Conservation (phyloP, 805 yeast genomes). For the Lipomyces yamadae region DNA sequence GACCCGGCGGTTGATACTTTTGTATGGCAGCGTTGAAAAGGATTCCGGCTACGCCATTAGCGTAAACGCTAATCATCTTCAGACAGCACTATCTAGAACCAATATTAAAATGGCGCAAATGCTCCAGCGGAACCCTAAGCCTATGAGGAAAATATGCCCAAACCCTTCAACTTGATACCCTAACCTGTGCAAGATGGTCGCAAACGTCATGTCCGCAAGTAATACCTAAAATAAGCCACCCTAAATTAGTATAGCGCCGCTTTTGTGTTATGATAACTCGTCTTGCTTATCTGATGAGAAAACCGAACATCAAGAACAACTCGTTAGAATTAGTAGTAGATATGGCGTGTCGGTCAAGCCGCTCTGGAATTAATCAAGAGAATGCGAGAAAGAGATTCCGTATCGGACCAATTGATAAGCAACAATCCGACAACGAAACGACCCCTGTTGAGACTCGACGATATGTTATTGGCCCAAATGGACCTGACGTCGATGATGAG, state of each 20-base stretch:
- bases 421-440: neutral
- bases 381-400: neutral
- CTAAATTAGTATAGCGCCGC: neutral
- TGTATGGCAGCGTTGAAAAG: too few species aligned
- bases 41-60: too few species aligned
- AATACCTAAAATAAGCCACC: too few species aligned
- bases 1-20: too few species aligned
- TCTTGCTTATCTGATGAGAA: neutral
- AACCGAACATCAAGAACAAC: neutral
- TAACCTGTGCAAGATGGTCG: too few species aligned
- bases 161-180: too few species aligned
- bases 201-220: too few species aligned
- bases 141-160: too few species aligned
- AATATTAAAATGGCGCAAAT: too few species aligned
- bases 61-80: too few species aligned
- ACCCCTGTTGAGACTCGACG: neutral
- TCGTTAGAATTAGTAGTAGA: neutral
- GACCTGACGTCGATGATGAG: neutral
- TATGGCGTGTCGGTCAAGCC: neutral
- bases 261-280: neutral
- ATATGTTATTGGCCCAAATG: neutral
- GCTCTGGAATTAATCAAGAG: neutral
- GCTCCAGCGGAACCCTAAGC: too few species aligned
- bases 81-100: too few species aligned
- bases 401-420: neutral